Evolutionary conservation across 148 eudicot genomes (phyloP), one percentile per base, ranked within the genome.

Genomic region (Silene latifolia): DNA sequence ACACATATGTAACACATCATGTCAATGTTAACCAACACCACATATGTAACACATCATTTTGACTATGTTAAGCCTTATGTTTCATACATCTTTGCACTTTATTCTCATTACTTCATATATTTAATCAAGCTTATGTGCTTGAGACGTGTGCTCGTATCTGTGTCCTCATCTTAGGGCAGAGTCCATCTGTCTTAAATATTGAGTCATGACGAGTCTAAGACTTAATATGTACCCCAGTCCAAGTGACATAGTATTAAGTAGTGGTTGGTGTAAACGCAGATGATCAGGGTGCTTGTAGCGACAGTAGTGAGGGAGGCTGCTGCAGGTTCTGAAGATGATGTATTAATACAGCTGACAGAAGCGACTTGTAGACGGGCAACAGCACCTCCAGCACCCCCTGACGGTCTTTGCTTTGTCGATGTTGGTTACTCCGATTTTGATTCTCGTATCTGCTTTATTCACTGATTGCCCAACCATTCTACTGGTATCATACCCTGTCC

Each of bases 351-450:
- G 82, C 86, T 94, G 77, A 83, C 84, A 87, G 96, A 90, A 54
- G 98, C 97, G 24, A 87, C 97, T 2, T 91, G 98, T 77, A 75
- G 98, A 61, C 97, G 96, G 17, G 98, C 98, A 25, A 94, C 98
- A 17, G 97, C 98, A n/a, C 98, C 98, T 15, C 98, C 98, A 20
- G 97, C 98, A n/a, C 97, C 98, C 0, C 97, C 98, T 35, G 91
- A 94, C 72, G 98, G 98, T 57, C 96, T 94, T 69, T 94, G 98
- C 87, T 90, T 94, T 48, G 91, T 91, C 42, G 96, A 94, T 74
- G 97, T 94, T 11, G 98, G 98, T 39, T 94, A 94, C 53, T 74
- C 85, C 1, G 93, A 94, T 14, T 94, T 89, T 62, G 81, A 89
- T 57, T 79, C 77, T 19, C 69, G 76, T 21, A 64, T 13, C 47